Conservation (phyloP, 768 basidiomycete species). For the Hemileccinum rubropunctum region DNA sequence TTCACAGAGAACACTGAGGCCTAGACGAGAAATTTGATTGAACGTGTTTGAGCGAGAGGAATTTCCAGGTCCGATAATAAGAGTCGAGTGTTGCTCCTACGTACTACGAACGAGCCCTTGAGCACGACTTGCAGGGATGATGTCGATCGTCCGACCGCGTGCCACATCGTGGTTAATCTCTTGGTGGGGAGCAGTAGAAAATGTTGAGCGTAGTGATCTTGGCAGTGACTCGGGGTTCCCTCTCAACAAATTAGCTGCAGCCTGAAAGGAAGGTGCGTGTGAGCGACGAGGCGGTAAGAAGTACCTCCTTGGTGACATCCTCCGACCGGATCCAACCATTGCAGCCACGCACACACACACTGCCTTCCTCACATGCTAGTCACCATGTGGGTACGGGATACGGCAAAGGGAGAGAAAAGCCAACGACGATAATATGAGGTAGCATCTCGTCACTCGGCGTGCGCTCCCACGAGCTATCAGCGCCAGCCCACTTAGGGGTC, state of each 20-base stretch:
- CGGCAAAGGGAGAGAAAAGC: background rate
- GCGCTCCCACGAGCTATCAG: slow-evolving; percentile 28
- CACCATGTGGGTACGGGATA: slow-evolving; percentile 4
- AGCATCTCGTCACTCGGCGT: slow-evolving; percentile 9
- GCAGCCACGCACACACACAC: slow-evolving; percentile 2
- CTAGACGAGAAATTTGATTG: background rate
- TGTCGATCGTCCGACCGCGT: slow-evolving; percentile 16
- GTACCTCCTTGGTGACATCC: background rate
- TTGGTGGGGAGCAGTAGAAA: slow-evolving; percentile 4
- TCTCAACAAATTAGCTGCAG: slow-evolving; percentile 10
- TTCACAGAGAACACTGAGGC: background rate
- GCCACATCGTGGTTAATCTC: slow-evolving; percentile 27
- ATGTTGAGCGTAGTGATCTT: slow-evolving; percentile 11
- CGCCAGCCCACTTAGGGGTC: slow-evolving; percentile 31
- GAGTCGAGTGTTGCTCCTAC: slow-evolving; percentile 2
- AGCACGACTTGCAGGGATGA: slow-evolving; percentile 11
- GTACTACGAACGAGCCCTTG: background rate
- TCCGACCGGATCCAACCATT: slow-evolving; percentile 8
- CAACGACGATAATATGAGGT: slow-evolving; percentile 4
- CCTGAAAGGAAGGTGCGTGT: slow-evolving; percentile 19
- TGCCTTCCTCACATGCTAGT: slow-evolving; percentile 10
- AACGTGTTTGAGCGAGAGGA: background rate
- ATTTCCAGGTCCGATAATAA: slow-evolving; percentile 7
- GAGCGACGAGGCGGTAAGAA: slow-evolving; percentile 23
- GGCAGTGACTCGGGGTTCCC: slow-evolving; percentile 16